Evolutionary conservation across 202 grass and related monocot species (phyloP).

Genomic region (Schoenoplectus triqueter): DNA sequence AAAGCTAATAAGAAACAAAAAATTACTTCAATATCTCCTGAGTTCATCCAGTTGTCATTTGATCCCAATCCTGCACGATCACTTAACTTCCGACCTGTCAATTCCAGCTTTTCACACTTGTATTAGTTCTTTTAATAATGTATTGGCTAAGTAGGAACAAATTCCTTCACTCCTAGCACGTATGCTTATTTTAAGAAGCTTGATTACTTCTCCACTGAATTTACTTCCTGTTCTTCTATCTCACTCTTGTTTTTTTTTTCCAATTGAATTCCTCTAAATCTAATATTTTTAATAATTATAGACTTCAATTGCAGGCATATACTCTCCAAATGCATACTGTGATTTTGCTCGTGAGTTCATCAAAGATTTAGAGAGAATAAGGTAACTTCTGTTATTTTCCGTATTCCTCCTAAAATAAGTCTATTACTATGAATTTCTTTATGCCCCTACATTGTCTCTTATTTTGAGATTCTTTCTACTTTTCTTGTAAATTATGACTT

Average conservation of each 20-base stretch:
- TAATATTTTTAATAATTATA: slow-evolving; percentile 11
- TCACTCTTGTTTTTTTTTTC: not conserved
- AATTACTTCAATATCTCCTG: no score
- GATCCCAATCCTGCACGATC: no score
- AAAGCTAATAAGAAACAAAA: no score
- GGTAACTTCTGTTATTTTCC: slow-evolving; percentile 37
- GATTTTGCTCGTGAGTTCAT: slow-evolving; percentile 98
- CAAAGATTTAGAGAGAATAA: slow-evolving; percentile 95
- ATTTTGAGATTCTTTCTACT: slow-evolving; percentile 8
- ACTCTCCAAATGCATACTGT: slow-evolving; percentile 95
- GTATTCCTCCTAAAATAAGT: not conserved
- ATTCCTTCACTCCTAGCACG: slow-evolving; percentile 72
- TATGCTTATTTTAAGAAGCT: slow-evolving; percentile 98
- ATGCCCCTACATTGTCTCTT: not conserved
- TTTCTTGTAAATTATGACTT: slow-evolving; percentile 29
- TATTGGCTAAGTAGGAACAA: not conserved
- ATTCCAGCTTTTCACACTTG: not conserved
- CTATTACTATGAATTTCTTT: not conserved
- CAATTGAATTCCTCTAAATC: not conserved
- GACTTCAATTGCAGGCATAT: slow-evolving; percentile 59
- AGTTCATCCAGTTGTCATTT: no score
- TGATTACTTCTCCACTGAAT: slow-evolving; percentile 99
- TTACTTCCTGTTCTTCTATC: slow-evolving; percentile 50
- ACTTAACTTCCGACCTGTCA: no score
- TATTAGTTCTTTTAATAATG: not conserved